Percentiles rank a stretch among this genome's conserved stretches.
phyloP scores from a whole-genome alignment of 768 basidiomycete species.

The Hydnomerulius pinastri region DNA sequence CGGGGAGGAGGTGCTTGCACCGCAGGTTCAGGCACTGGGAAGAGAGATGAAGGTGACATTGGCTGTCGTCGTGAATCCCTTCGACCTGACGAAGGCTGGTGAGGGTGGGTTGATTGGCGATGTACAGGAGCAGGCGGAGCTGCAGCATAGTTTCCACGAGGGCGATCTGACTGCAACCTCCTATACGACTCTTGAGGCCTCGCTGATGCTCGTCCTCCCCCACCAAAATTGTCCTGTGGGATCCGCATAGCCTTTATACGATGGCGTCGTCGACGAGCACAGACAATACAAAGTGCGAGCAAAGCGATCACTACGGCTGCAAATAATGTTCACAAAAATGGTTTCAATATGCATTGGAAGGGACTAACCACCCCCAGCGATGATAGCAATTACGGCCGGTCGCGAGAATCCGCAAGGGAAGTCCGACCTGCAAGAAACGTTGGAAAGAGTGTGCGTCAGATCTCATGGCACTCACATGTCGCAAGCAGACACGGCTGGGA shows the following conservation, averaged over 20 bases:
- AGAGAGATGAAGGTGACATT: neutral
- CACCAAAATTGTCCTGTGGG: neutral
- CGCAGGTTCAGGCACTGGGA: neutral
- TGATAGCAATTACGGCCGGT: neutral
- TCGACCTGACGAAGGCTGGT: neutral
- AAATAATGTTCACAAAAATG: conserved; percentile 6
- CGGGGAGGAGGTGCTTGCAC: neutral
- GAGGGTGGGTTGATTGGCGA: conserved; percentile 9
- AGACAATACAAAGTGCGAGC: neutral
- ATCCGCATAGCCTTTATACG: neutral
- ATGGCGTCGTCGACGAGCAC: conserved; percentile 2
- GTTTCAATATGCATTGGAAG: neutral
- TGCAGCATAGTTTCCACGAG: neutral
- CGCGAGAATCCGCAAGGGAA: neutral
- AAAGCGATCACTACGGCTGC: neutral
- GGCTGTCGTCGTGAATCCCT: conserved; percentile 1
- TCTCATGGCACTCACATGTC: conserved; percentile 4
- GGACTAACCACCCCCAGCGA: conserved; percentile 13
- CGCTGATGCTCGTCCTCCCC: neutral
- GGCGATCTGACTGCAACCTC: neutral
- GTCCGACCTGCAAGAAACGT: neutral
- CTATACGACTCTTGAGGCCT: conserved; percentile 2
- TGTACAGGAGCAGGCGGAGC: conserved; percentile 1
- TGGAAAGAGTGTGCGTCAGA: neutral
- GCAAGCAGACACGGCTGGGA: conserved; percentile 20